Evolutionary conservation across 2,329 filamentous ascomycete genomes (phyloP), one percentile per base, ranked within the genome.

Genomic region (Ophiostoma sp.): DNA sequence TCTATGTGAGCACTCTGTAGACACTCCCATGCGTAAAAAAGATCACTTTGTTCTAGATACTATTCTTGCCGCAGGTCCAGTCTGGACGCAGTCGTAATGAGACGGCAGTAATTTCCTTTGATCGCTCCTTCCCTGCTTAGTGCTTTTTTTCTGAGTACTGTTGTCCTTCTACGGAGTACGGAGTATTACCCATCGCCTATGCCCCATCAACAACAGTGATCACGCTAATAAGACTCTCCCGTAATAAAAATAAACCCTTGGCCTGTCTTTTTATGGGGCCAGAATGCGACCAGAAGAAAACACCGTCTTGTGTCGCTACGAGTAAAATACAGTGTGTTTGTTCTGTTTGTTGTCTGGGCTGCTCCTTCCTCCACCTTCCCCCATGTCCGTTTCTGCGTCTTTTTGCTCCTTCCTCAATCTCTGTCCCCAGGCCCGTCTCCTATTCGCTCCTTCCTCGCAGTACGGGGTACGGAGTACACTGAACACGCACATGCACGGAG

Each of bases 341-440:
- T 49, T 49, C 14, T 55, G 49, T 55, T 55, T 55, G 49, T 55
- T 55, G 49, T 55, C 49, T 27, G 49, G 49, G 49, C 27, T 55
- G 49, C 49, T 55, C 49, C 49, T 55, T 27, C 49, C 45, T 27
- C 27, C 27, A 27, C 27, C 27, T 27, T 27, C 27, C 42, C 49
- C 49, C 49, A 52, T 55, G 49, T 55, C 49, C n/a, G 18, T 27
- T 55, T 55, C 49, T 55, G 49, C 14, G 49, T 55, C 49, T 36
- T 12, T 55, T 55, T 55, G n/a, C 27, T 55, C 14, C 18, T 44
- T 18, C 49, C 4, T 12, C 16, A 27, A 27, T 16, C 45, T 44
- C 5, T 44, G 12, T 44, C 27, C 27, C 27, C 27, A 27, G 27
- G 27, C 27, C 27, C 27, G 27, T 27, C 27, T 27, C 27, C 27